Evolutionary conservation across 2,329 filamentous ascomycete species (phyloP).

Genomic region (Beauveria brongniartii): DNA sequence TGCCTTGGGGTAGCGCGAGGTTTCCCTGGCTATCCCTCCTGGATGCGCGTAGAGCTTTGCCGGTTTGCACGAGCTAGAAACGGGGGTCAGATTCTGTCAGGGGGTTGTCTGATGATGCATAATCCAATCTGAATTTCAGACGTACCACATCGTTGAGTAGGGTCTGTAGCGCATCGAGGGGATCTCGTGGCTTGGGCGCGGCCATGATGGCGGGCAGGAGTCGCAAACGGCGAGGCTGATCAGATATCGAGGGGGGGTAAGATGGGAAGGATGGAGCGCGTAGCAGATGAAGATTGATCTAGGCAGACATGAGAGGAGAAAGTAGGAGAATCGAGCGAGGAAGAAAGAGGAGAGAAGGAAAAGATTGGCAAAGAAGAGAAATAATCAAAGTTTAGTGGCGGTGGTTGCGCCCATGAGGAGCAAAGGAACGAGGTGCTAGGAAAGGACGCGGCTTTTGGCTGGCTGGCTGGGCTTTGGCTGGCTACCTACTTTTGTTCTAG

Average conservation of each 20-base stretch:
- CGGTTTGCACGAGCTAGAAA: constrained; percentile 48
- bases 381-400: no score
- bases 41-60: constrained; percentile 45
- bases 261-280: neutral
- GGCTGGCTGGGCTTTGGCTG: neutral
- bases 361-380: neutral
- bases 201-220: constrained; percentile 20
- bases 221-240: constrained; percentile 1
- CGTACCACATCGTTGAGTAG: constrained; percentile 49
- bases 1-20: constrained; percentile 23
- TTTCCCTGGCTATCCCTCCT: constrained; percentile 37
- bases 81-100: constrained; percentile 9
- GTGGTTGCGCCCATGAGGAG: no score
- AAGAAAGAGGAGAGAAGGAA: neutral
- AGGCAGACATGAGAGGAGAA: neutral
- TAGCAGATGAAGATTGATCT: neutral
- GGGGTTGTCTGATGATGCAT: neutral
- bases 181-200: constrained; percentile 26
- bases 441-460: neutral
- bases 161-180: constrained; percentile 41
- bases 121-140: constrained; percentile 7
- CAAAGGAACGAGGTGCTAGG: neutral
- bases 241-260: neutral
- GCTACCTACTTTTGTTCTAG: no score
- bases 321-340: neutral